A percentile compares a stretch with the other conserved stretches of the same genome.
Conservation (phyloP, 202 grass and related monocot species). For the Carex arenaria region DNA sequence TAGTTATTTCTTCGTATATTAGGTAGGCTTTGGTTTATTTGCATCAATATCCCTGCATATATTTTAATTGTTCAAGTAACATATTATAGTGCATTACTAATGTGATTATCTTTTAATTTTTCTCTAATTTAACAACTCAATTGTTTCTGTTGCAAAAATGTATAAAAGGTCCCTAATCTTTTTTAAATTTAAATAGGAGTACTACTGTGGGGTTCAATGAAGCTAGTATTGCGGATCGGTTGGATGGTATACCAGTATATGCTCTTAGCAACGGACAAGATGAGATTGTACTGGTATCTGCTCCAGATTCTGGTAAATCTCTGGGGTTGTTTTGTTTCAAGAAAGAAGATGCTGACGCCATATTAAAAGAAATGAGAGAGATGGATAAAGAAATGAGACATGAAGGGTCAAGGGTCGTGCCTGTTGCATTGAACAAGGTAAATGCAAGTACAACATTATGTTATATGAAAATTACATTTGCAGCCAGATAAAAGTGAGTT, state of each 20-base stretch:
- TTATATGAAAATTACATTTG: background rate
- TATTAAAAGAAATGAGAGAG: conserved; percentile 68
- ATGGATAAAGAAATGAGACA: conserved; percentile 47
- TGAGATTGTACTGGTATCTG: conserved; percentile 77
- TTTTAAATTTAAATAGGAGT: background rate
- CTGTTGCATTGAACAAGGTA: conserved; percentile 87
- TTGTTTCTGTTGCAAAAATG: background rate
- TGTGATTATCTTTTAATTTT: background rate
- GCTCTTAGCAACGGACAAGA: conserved; percentile 62
- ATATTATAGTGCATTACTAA: background rate
- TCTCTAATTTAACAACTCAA: background rate
- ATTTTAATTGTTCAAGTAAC: background rate
- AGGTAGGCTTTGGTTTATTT: background rate
- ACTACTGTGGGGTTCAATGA: conserved; percentile 6
- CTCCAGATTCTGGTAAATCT: conserved; percentile 24
- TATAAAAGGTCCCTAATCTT: background rate
- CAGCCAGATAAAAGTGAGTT: background rate
- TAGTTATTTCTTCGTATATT: background rate
- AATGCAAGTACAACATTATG: background rate
- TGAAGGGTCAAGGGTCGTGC: conserved; percentile 62
- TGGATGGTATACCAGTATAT: conserved; percentile 82
- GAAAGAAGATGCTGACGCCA: conserved; percentile 65
- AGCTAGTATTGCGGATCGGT: conserved; percentile 49
- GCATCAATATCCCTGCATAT: background rate
- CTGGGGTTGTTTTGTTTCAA: conserved; percentile 83